Conservation (phyloP, 306 rosid species). For the Geum urbanum region DNA sequence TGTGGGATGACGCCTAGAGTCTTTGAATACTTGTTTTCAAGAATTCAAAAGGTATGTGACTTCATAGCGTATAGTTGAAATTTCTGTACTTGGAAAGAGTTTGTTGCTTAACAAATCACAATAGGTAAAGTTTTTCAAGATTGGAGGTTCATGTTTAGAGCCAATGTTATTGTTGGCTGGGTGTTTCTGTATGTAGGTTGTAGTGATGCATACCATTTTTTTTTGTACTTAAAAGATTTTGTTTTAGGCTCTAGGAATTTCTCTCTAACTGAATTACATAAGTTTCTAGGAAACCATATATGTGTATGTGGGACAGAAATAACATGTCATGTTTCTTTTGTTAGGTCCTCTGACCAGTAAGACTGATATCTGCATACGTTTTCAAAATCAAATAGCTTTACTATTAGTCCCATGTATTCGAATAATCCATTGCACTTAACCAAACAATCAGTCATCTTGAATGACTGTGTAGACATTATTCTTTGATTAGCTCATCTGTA, state of each 20-base stretch:
- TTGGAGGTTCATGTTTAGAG: neutral
- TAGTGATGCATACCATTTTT: neutral
- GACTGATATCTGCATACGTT: neutral
- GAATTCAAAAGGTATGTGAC: conserved; percentile 81
- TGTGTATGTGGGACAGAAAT: neutral
- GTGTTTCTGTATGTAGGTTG: neutral
- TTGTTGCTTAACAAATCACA: neutral
- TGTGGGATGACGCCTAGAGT: conserved; percentile 99
- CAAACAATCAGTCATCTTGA: neutral
- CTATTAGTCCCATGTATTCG: neutral
- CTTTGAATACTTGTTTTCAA: conserved; percentile 80
- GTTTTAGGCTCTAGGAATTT: neutral
- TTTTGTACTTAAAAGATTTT: neutral
- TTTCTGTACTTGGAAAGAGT: neutral
- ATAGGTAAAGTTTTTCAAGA: neutral
- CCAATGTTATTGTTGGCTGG: neutral
- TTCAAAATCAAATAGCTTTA: too few relatives aligned
- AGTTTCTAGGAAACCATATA: neutral
- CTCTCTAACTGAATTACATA: neutral
- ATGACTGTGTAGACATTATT: neutral
- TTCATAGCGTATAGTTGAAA: neutral
- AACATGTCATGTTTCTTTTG: neutral
- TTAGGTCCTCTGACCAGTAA: neutral
- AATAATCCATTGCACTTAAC: neutral
- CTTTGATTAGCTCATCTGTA: neutral